phyloP scores from a whole-genome alignment of 441 rosid genomes.

The Geranium incanum region DNA sequence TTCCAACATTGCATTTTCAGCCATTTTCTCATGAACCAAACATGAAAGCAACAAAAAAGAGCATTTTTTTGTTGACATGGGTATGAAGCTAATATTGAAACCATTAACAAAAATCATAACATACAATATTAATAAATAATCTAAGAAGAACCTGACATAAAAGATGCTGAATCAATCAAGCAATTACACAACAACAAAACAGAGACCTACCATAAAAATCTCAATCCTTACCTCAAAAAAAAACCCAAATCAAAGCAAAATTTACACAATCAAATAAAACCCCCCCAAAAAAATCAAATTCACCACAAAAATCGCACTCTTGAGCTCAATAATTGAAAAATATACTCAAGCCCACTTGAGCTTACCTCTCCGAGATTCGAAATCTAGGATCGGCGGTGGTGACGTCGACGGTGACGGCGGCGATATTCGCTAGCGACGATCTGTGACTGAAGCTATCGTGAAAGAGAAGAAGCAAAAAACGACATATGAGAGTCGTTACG shows the following conservation, averaged over 20 bases:
- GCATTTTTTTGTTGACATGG: not conserved
- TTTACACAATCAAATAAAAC: not conserved
- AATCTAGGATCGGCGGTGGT: not conserved
- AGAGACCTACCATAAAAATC: not conserved
- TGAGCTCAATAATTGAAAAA: not conserved
- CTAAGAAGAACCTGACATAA: not conserved
- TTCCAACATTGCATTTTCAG: not conserved
- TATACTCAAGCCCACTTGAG: not conserved
- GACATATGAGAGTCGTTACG: not conserved
- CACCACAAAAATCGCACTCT: not conserved
- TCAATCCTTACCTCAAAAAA: not conserved
- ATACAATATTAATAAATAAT: not conserved
- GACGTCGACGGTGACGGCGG: not conserved
- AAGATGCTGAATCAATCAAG: not conserved
- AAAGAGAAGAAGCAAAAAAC: not conserved
- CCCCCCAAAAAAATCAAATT: not conserved
- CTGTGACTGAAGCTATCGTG: not conserved
- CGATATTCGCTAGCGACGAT: not conserved
- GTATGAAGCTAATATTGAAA: not conserved
- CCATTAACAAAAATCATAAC: not conserved
- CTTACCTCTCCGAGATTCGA: not conserved
- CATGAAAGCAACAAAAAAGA: not conserved
- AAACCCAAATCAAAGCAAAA: not conserved
- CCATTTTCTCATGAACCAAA: constrained; percentile 6
- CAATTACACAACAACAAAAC: not conserved